These are phyloP conservation scores for Gryganskiella cystojenkinii DNA, from an alignment of 192 early-diverging fungal species.

Conservation along the genomic window DNA sequence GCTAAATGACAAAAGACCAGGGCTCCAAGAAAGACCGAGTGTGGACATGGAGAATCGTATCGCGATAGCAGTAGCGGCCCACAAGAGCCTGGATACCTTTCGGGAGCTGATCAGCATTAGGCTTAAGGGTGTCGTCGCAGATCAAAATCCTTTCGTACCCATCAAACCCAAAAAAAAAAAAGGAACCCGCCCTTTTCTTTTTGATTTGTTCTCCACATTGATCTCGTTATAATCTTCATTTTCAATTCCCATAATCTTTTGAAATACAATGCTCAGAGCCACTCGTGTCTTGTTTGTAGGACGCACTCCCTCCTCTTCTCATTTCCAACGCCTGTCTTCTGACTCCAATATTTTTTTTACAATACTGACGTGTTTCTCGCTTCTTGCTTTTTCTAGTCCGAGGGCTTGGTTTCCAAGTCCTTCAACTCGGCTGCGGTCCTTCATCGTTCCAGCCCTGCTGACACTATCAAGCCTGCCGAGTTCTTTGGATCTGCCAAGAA, in stretches of 20 bases:
- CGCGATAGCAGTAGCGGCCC: too few relatives aligned
- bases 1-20: too few relatives aligned
- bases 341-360: too few relatives aligned
- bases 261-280: slow-evolving; percentile 15
- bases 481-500: slow-evolving; percentile 55
- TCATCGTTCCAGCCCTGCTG: slow-evolving; percentile 55
- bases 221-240: background rate
- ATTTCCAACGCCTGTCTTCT: background rate
- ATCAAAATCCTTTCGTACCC: background rate
- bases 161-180: background rate
- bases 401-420: slow-evolving; percentile 31
- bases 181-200: background rate
- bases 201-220: background rate
- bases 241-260: background rate
- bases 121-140: too few relatives aligned
- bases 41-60: too few relatives aligned
- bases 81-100: too few relatives aligned
- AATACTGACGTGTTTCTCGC: too few relatives aligned
- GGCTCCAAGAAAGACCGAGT: too few relatives aligned
- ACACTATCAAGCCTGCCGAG: slow-evolving; percentile 52
- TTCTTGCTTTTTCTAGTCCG: background rate
- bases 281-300: slow-evolving; percentile 25
- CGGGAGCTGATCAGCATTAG: too few relatives aligned
- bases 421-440: slow-evolving; percentile 34
- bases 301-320: background rate